These are phyloP conservation scores for Globisporangium camurandrum DNA, from an alignment of 352 stramenopile species.

Conservation along the genomic window DNA sequence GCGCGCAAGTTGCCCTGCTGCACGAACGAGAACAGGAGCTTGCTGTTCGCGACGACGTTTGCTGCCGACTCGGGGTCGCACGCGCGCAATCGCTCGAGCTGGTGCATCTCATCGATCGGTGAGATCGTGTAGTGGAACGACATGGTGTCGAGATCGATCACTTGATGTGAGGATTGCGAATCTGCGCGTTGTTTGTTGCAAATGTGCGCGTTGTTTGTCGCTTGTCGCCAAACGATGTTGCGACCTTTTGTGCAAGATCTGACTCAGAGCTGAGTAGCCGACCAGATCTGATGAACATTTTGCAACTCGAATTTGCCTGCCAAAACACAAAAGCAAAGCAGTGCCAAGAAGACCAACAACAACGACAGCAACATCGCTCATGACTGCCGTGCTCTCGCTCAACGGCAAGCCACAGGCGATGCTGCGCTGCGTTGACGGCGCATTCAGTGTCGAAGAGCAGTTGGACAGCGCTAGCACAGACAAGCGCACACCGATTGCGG, in stretches of 20 bases:
- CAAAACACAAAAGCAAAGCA: not conserved
- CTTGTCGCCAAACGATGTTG: too few relatives aligned
- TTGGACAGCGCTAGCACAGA: not conserved
- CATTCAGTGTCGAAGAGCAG: slow-evolving; percentile 5
- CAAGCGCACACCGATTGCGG: too few relatives aligned
- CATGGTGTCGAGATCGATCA: too few relatives aligned
- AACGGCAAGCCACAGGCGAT: slow-evolving; percentile 50
- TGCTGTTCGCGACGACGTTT: slow-evolving; percentile 55
- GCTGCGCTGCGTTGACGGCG: slow-evolving; percentile 11
- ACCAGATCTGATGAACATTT: not conserved
- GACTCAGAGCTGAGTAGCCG: not conserved
- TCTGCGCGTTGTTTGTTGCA: too few relatives aligned
- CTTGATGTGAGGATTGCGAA: too few relatives aligned
- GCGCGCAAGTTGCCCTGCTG: slow-evolving; percentile 37
- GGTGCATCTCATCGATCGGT: slow-evolving; percentile 53
- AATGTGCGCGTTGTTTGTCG: too few relatives aligned
- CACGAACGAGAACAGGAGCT: slow-evolving; percentile 47
- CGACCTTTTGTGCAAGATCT: not conserved
- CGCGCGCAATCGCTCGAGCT: slow-evolving; percentile 34
- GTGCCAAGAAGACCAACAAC: not conserved
- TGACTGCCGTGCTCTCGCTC: slow-evolving; percentile 45
- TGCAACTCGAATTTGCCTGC: not conserved
- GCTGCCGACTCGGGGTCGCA: slow-evolving; percentile 40
- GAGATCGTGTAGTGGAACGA: slow-evolving; percentile 31
- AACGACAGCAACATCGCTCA: not conserved